Base-by-base conservation (phyloP, 202 grass and related monocot genomes). In the Schoenoplectus tabernaemontani region DNA sequence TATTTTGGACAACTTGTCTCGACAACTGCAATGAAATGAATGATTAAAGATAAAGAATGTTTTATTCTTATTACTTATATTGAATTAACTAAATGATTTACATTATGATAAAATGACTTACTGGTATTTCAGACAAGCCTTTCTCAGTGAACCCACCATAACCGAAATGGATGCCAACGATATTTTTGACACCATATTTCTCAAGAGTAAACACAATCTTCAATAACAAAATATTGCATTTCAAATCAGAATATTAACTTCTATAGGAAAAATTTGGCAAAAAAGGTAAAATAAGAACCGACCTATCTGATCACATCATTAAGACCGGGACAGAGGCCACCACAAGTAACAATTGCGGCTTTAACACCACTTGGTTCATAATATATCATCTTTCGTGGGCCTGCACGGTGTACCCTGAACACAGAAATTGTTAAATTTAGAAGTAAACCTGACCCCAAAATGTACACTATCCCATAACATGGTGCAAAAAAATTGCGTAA, bases 141-240 rank as follows among this genome's bases (percentile, higher is more conserved):
- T 86, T 47, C 82, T 99, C 86, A 79, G 89, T 89, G 92, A 99
- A 99, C 80, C 96, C 96, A 64, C 90, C 86, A 82, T 85, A 99
- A 64, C 96, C 92, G 61, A 86, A 93, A 19, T 89, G 96, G 86
- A 99, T 95, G 65, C 91, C 96, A 65, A 95, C 90, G 81, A 99
- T 99, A 77, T 99, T 95, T 85, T 92, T 95, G 23, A 95, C 96
- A 9, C 90, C 96, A 73, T 98, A 98, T 90, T 92, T 98, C 65
- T 95, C 96, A 77, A 95, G 91, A 48, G 96, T 92, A 84, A 95
- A 87, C 47, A 98, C 96, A 92, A 98, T 95, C 96, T 96, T 88
- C 76, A 88, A 85, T 32, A 26, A 64, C 9, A 73, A 76, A 83
- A 26, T 72, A 72, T 54, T 53, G 46, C 26, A 17, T 33, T 54